Evolutionary conservation across 768 basidiomycete genomes (phyloP).

Genomic region (Erythrobasidium yunnanense): DNA sequence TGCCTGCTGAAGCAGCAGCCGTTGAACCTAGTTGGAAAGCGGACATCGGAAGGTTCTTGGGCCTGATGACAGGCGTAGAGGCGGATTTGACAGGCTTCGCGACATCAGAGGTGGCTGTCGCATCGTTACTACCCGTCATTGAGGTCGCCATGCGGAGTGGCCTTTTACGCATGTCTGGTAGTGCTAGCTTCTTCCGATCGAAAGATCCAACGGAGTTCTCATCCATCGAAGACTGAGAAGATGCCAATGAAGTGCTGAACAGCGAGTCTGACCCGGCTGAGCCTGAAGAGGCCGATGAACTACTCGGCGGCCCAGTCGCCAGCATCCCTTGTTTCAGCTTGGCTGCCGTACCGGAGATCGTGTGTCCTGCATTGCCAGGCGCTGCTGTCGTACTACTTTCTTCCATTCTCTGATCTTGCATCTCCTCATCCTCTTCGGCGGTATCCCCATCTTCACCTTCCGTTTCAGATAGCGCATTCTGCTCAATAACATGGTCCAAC

Average conservation of each 20-base stretch:
- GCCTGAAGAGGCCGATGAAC: constrained; percentile 8
- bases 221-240: constrained; percentile 12
- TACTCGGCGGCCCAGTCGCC: not conserved
- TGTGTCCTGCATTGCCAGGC: no score
- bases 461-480: constrained; percentile 43
- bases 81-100: not conserved
- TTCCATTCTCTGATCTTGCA: not conserved
- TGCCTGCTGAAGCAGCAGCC: constrained; percentile 22
- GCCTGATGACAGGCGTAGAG: constrained; percentile 31
- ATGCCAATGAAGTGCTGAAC: constrained; percentile 4
- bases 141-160: not conserved
- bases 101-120: not conserved
- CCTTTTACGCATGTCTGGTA: not conserved
- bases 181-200: not conserved
- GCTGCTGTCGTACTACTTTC: not conserved
- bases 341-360: not conserved
- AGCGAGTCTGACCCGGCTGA: constrained; percentile 18
- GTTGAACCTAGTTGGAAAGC: constrained; percentile 44
- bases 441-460: constrained; percentile 49
- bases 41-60: constrained; percentile 39
- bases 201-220: not conserved
- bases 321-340: not conserved
- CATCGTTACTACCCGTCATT: constrained; percentile 6
- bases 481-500: constrained; percentile 47
- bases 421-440: not conserved